Evolutionary conservation across 2,329 filamentous ascomycete genomes (phyloP), one percentile per base, ranked within the genome.

Genomic region (Colletotrichum plurivorum): DNA sequence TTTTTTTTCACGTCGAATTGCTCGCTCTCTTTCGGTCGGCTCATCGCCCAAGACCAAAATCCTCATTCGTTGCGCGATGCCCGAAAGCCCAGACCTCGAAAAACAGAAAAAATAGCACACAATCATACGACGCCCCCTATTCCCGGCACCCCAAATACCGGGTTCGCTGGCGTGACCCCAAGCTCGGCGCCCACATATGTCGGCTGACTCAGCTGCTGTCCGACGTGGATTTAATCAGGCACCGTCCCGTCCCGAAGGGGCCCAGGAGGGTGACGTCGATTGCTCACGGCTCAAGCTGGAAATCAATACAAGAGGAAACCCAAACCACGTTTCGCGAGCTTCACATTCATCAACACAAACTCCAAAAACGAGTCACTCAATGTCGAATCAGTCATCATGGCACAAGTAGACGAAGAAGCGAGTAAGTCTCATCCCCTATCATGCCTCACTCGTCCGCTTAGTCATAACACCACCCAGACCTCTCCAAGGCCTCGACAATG

Each of bases 61-160:
- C 13, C 13, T 22, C 10, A 12, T 22, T 22, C 27, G 20, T 55
- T 31, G 22, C 10, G 48, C 48, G 27, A 48, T 51, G 20, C 10
- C n/a, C 49, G 16, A 36, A 31, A 54, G 39, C 39, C 48, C 39
- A 53, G 51, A 22, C 54, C 39, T 46, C 39, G 27, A 9, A 20
- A 56, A 20, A 51, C 18, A 60, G 7, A 25, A 9, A 20, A 56
- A 20, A 51, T 25, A 60, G 7, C 48, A 36, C 39, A 18, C 1
- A 36, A 59, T 69, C 67, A 25, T 67, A 69, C 67, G 62, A 67
- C 54, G 22, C 15, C 61, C 49, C 49, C 63, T 55, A 20, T 51
- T 43, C 27, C 20, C 16, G 25, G 36, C 41, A 25, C 22, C 18
- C 36, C 49, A 10, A 45, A 7, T 36, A 41, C 45, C 45, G 25